Evolutionary conservation across 2,329 filamentous ascomycete species (phyloP).

Genomic region (Parastagonospora avenae): DNA sequence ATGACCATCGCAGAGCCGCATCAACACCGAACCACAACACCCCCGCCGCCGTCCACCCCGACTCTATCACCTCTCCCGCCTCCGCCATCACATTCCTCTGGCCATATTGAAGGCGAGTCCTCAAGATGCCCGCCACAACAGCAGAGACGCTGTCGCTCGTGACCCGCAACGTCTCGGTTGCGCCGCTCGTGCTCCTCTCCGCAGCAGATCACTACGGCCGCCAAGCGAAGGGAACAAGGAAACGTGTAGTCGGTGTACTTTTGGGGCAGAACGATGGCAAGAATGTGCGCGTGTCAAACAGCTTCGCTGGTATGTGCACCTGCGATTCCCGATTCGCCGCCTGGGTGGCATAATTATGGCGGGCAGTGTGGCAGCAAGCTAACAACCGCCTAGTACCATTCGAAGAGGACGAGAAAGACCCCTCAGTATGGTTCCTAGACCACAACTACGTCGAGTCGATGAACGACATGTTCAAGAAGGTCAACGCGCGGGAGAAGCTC

Average conservation of each 20-base stretch:
- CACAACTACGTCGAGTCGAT: conserved; percentile 99
- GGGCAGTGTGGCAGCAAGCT: conserved; percentile 21
- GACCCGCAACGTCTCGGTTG: conserved; percentile 93
- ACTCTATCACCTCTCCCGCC: conserved; percentile 13
- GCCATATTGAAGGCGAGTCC: conserved; percentile 14
- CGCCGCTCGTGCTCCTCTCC: conserved; percentile 95
- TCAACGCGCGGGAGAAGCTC: conserved; percentile 97
- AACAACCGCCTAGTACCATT: conserved; percentile 74
- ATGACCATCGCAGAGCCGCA: conserved; percentile 43
- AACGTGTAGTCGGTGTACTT: conserved; percentile 90
- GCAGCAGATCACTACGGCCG: conserved; percentile 98
- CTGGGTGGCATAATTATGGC: conserved; percentile 5
- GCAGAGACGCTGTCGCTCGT: conserved; percentile 95
- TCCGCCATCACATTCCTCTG: conserved; percentile 3
- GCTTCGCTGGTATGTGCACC: conserved; percentile 80
- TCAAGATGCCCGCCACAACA: conserved; percentile 87
- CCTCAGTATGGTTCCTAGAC: conserved; percentile 98
- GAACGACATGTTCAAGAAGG: conserved; percentile 99
- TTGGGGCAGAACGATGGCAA: conserved; percentile 96
- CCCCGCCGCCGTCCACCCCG: conserved; percentile 19
- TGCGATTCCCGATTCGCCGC: conserved; percentile 18
- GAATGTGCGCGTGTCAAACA: conserved; percentile 96
- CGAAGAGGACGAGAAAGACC: conserved; percentile 98
- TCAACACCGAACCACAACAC: conserved; percentile 31
- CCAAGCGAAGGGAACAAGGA: conserved; percentile 83